Percentiles rank a stretch among this genome's conserved stretches.
phyloP scores from a whole-genome alignment of 2,329 filamentous ascomycete genomes.

The Camillea tinctor region DNA sequence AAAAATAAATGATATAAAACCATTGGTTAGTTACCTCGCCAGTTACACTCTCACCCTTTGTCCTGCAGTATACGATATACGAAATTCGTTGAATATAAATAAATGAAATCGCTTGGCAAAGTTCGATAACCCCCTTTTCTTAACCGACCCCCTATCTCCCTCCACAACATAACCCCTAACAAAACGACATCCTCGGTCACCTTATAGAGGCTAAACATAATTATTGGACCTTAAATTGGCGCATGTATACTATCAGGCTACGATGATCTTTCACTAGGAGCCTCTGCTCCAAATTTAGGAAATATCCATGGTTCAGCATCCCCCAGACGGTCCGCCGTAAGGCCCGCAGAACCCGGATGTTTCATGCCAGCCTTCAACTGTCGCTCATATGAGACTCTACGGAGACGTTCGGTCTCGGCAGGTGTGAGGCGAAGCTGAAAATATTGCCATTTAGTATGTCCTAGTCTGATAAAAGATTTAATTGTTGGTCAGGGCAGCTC shows the following conservation, averaged over 20 bases:
- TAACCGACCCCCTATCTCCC: no score
- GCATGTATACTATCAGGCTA: no score
- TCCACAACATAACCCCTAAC: no score
- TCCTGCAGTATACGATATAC: not conserved
- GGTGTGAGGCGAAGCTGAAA: conserved; percentile 36
- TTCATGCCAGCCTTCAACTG: conserved; percentile 45
- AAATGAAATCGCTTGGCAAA: not conserved
- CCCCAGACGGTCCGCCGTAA: conserved; percentile 36
- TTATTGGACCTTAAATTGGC: no score
- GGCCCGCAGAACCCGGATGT: conserved; percentile 39
- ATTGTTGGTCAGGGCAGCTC: conserved; percentile 20
- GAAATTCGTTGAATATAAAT: not conserved
- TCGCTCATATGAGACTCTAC: conserved; percentile 44
- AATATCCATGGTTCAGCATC: conserved; percentile 27
- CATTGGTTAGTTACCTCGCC: no score
- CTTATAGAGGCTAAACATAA: not conserved
- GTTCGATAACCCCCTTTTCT: no score
- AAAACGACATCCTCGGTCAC: not conserved
- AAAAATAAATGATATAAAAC: no score
- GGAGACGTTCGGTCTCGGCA: conserved; percentile 42
- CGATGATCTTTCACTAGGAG: not conserved
- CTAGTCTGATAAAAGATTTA: not conserved
- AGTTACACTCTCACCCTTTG: no score
- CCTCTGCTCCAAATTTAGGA: not conserved
- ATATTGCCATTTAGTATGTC: not conserved